phyloP scores from a whole-genome alignment of 2,329 filamentous ascomycete species.

The Ilyonectria sp. region DNA sequence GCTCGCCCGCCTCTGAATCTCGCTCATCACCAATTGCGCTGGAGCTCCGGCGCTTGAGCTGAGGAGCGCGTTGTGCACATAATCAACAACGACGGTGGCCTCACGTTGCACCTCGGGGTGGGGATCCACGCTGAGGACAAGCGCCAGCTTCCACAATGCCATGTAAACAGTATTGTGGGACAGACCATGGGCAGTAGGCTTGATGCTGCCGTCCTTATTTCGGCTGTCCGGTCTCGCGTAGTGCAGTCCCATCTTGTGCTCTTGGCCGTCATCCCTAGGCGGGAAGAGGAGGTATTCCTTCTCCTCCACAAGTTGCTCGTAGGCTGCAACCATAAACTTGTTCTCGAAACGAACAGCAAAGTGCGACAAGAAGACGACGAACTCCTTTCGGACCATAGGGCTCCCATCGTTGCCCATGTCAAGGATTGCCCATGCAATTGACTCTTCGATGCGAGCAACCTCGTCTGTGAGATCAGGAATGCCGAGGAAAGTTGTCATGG shows the following conservation, averaged over 20 bases:
- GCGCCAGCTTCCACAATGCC: constrained; percentile 92
- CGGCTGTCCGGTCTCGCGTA: constrained; percentile 71
- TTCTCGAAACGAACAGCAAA: constrained; percentile 92
- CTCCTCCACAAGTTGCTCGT: constrained; percentile 91
- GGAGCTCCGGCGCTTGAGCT: constrained; percentile 81
- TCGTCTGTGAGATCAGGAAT: constrained; percentile 94
- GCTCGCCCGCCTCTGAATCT: constrained; percentile 72
- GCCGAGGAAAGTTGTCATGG: constrained; percentile 92
- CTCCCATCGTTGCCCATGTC: constrained; percentile 96
- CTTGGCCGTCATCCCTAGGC: constrained; percentile 68
- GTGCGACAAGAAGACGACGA: constrained; percentile 93
- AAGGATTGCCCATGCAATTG: constrained; percentile 88
- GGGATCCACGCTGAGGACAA: constrained; percentile 93
- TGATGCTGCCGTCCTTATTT: constrained; percentile 71
- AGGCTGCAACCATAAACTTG: constrained; percentile 92
- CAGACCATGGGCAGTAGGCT: constrained; percentile 70
- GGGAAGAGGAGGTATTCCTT: constrained; percentile 76
- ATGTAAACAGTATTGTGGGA: constrained; percentile 94
- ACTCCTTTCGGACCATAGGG: constrained; percentile 92
- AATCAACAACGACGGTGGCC: constrained; percentile 88
- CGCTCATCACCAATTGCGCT: constrained; percentile 81
- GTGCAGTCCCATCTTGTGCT: constrained; percentile 75
- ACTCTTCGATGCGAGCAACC: constrained; percentile 91
- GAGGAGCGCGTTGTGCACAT: constrained; percentile 83
- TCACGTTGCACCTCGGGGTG: constrained; percentile 93